Evolutionary conservation across 1,284 basidiomycete genomes (phyloP), one percentile per base, ranked within the genome.

Genomic region (Rhodotorula sp.): DNA sequence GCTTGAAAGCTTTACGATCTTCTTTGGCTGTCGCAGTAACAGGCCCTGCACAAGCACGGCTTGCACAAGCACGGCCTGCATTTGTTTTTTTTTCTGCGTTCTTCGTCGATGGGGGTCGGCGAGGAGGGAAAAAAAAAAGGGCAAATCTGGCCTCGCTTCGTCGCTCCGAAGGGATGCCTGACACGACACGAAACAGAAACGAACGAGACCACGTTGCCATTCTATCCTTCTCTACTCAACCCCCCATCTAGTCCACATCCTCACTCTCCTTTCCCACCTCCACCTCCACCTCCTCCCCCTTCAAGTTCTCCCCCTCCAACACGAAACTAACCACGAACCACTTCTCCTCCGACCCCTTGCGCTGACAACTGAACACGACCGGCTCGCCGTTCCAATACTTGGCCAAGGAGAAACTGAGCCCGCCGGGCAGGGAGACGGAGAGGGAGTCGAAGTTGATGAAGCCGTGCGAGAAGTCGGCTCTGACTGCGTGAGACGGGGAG

Each of bases 361-460:
- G n/a, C n/a, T 57, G 58, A 40, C 63, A 70, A 24, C 18, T 24
- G 11, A 72, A 67, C 5, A 57, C 58, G 40, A 69, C 62, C 9
- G 68, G 71, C 26, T 65, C 64, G 22, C 68, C 65, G 26, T 69
- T 68, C 73, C 70, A 74, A 50, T 72, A 74, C 50, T 69, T 68
- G 2, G 66, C 68, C 20, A 76, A 47, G 24, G 48, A 37, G 58
- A 75, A 74, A 9, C 26, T 53, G 11, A 74, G 48, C 22, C 72
- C 68, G 24, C 59, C 62, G 24, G 74, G 74, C 2, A 76, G 60
- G 9, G 72, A 65, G 16, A 77, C 58, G 18, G 67, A 66, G 24
- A 77, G 67, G 0, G 70, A 68, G 22, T 64, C 67, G 57, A 77
- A 75, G 59, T 75, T 70, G 55, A 76, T 66, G 62, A 74, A 75